phyloP scores from a whole-genome alignment of 2,329 filamentous ascomycete species.

The Trichophyton schoenleinii region DNA sequence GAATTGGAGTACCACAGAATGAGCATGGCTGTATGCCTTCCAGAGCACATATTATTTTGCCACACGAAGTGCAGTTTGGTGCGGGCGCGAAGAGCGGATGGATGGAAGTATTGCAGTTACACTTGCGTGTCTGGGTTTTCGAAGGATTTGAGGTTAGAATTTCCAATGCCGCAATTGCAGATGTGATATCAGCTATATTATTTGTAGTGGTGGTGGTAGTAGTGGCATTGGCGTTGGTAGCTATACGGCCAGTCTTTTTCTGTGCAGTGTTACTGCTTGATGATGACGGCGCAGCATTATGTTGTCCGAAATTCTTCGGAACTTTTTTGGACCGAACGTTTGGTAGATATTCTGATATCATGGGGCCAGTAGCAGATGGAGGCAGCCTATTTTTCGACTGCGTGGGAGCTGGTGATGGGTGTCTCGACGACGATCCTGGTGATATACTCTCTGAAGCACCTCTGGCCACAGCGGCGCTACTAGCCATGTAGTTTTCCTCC shows the following conservation, averaged over 20 bases:
- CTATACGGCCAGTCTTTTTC: constrained; percentile 29
- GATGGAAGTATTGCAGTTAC: constrained; percentile 75
- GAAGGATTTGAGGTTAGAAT: constrained; percentile 55
- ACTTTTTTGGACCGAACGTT: constrained; percentile 46
- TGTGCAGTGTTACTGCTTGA: not conserved
- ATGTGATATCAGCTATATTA: constrained; percentile 45
- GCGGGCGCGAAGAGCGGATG: constrained; percentile 84
- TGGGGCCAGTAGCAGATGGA: constrained; percentile 58
- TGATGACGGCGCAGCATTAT: constrained; percentile 43
- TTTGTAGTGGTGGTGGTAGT: constrained; percentile 31
- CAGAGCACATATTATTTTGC: constrained; percentile 89
- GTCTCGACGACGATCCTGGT: constrained; percentile 35
- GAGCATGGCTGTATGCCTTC: constrained; percentile 92
- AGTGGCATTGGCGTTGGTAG: constrained; percentile 14
- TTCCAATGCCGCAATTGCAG: constrained; percentile 79
- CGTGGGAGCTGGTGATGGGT: constrained; percentile 27
- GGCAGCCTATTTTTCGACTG: constrained; percentile 35
- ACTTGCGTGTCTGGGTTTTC: constrained; percentile 54
- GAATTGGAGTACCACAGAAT: constrained; percentile 64
- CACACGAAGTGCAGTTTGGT: constrained; percentile 83
- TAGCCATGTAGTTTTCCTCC: constrained; percentile 54
- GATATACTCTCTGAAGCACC: constrained; percentile 13
- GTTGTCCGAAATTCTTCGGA: constrained; percentile 37
- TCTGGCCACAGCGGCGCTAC: constrained; percentile 36
- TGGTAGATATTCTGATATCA: constrained; percentile 62